phyloP scores from a whole-genome alignment of 2,329 filamentous ascomycete species.

The Colletotrichum lupini region DNA sequence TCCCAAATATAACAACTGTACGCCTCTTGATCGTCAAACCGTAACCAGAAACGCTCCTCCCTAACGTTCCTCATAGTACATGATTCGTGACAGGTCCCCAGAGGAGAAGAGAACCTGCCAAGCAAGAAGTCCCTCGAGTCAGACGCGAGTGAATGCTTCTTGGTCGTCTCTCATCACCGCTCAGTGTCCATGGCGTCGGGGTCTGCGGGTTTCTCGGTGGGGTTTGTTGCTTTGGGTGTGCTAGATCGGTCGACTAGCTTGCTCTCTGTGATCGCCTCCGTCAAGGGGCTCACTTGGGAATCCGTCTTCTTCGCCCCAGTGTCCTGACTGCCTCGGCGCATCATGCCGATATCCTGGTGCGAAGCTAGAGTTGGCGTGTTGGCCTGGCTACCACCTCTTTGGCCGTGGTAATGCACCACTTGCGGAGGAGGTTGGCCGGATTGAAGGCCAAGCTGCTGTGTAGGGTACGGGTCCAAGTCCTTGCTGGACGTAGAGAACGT shows the following conservation, averaged over 20 bases:
- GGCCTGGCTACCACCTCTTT: slow-evolving; percentile 74
- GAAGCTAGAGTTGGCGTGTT: slow-evolving; percentile 70
- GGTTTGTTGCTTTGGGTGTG: slow-evolving; percentile 40
- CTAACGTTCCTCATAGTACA: slow-evolving; percentile 35
- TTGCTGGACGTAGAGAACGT: slow-evolving; percentile 78
- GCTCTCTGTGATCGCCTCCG: slow-evolving; percentile 50
- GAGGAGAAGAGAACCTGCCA: not conserved
- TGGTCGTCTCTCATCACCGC: slow-evolving; percentile 39
- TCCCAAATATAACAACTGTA: slow-evolving; percentile 29
- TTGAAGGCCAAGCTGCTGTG: slow-evolving; percentile 71
- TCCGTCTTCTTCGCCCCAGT: slow-evolving; percentile 50
- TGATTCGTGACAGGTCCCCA: slow-evolving; percentile 27
- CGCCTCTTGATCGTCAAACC: slow-evolving; percentile 36
- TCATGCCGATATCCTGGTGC: slow-evolving; percentile 59
- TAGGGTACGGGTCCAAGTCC: slow-evolving; percentile 75
- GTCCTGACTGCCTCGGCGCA: slow-evolving; percentile 63
- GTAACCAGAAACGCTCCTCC: slow-evolving; percentile 35
- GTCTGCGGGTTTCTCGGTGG: slow-evolving; percentile 36
- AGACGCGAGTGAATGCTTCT: not conserved
- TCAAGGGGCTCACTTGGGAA: slow-evolving; percentile 47
- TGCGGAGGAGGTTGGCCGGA: slow-evolving; percentile 73
- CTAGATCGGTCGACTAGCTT: slow-evolving; percentile 43
- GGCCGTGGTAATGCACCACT: slow-evolving; percentile 75
- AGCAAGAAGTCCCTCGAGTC: not conserved
- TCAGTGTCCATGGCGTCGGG: slow-evolving; percentile 39